Percentiles rank a stretch among this genome's conserved stretches.
Conservation (phyloP, 2,329 filamentous ascomycete species). For the Penicillium freii region DNA sequence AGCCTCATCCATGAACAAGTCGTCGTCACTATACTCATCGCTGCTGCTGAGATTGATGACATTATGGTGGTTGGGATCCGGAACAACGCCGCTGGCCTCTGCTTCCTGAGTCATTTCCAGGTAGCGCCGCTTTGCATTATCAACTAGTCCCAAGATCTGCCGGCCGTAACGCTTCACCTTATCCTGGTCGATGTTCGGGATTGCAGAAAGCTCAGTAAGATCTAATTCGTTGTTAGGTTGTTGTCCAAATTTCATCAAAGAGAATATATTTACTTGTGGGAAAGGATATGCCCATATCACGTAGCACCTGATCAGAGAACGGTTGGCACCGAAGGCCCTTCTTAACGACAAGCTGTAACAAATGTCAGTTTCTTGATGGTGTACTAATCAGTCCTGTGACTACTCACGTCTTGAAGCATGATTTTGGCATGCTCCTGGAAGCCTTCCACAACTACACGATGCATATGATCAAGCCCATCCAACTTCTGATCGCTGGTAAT, state of each 20-base stretch:
- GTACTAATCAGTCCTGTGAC: background rate
- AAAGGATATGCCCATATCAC: conserved; percentile 50
- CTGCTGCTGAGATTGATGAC: conserved; percentile 45
- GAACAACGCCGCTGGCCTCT: conserved; percentile 49
- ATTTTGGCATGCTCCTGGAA: conserved; percentile 48
- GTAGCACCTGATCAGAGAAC: conserved; percentile 47
- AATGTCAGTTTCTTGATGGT: conserved; percentile 3
- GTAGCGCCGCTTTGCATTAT: conserved; percentile 41
- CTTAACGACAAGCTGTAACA: conserved; percentile 41
- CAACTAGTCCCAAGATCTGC: conserved; percentile 44
- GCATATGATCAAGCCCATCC: conserved; percentile 43
- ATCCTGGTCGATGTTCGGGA: conserved; percentile 45
- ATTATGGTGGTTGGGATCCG: conserved; percentile 47
- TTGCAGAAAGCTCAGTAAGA: conserved; percentile 38
- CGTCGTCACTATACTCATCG: conserved; percentile 41
- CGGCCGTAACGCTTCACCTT: conserved; percentile 47
- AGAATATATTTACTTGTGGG: conserved; percentile 38
- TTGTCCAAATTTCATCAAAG: background rate
- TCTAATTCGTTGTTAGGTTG: conserved; percentile 29
- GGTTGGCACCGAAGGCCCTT: conserved; percentile 47
- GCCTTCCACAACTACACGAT: conserved; percentile 47
- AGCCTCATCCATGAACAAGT: conserved; percentile 31
- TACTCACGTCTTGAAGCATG: conserved; percentile 42
- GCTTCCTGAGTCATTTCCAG: conserved; percentile 46
- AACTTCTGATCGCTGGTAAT: conserved; percentile 47